Evolutionary conservation across 345 rosid genomes (phyloP).

Genomic region (Sonneratia alba): DNA sequence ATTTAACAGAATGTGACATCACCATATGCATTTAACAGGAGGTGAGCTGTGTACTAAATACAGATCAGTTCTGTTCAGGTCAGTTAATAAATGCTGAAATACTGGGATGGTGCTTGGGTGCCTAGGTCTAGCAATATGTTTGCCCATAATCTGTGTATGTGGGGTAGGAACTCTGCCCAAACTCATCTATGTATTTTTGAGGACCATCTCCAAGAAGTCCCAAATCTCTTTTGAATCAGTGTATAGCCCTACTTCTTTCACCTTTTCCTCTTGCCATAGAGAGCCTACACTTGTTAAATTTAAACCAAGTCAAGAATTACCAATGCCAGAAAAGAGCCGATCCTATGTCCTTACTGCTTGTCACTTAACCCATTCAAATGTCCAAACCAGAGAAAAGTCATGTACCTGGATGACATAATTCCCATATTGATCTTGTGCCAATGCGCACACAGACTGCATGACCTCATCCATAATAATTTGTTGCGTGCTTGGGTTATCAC

Average conservation of each 20-base stretch:
- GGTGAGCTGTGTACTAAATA: background rate
- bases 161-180: too few species aligned
- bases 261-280: background rate
- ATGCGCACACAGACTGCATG: conserved; percentile 60
- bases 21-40: background rate
- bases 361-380: background rate
- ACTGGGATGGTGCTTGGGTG: too few species aligned
- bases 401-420: conserved; percentile 94
- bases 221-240: background rate
- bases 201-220: too few species aligned
- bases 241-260: background rate
- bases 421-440: conserved; percentile 93
- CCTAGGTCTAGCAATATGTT: too few species aligned
- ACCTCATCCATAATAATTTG: conserved; percentile 77
- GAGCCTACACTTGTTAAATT: background rate
- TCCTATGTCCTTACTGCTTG: too few species aligned
- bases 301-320: background rate
- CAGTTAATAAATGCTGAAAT: too few species aligned
- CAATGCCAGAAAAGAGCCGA: background rate
- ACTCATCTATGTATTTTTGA: too few species aligned
- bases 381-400: background rate
- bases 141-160: too few species aligned
- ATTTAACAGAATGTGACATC: background rate
- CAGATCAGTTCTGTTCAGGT: too few species aligned
- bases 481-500: conserved; percentile 52